Conservation (phyloP, 2,329 filamentous ascomycete species). For the Sarocladium brachiariae region DNA sequence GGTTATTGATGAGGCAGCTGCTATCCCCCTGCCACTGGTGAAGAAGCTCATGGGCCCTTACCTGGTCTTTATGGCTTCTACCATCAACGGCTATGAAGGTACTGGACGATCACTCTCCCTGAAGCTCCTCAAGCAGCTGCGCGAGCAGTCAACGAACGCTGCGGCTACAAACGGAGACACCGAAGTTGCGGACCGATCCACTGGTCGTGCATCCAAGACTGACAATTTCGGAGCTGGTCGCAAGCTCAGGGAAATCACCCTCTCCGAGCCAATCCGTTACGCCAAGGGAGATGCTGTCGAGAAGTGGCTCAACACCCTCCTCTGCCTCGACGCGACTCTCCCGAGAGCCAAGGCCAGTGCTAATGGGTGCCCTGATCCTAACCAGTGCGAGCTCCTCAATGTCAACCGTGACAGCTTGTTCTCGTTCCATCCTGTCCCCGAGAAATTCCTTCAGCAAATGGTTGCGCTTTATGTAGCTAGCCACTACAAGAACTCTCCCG, state of each 20-base stretch:
- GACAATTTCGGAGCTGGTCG: slow-evolving; percentile 50
- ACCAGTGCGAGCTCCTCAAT: slow-evolving; percentile 82
- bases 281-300: slow-evolving; percentile 85
- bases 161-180: slow-evolving; percentile 50
- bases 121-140: slow-evolving; percentile 93
- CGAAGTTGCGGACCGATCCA: slow-evolving; percentile 69
- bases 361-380: slow-evolving; percentile 81
- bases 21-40: slow-evolving; percentile 88
- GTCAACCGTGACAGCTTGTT: slow-evolving; percentile 97
- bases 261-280: slow-evolving; percentile 92
- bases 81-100: slow-evolving; percentile 97
- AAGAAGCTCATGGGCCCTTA: slow-evolving; percentile 94
- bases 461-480: slow-evolving; percentile 95
- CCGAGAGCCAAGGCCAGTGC: slow-evolving; percentile 66
- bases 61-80: slow-evolving; percentile 97
- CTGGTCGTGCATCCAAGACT: slow-evolving; percentile 64
- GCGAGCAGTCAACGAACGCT: slow-evolving; percentile 68
- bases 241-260: slow-evolving; percentile 82
- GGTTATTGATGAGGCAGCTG: slow-evolving; percentile 95
- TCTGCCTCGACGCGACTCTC: slow-evolving; percentile 89
- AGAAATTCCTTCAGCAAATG: slow-evolving; percentile 97
- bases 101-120: slow-evolving; percentile 90
- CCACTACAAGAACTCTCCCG: slow-evolving; percentile 96
- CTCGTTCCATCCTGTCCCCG: slow-evolving; percentile 94
- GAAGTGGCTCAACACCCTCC: slow-evolving; percentile 89